A percentile compares a stretch with the other conserved stretches of the same genome.
Conservation (phyloP, 257 asterid species). For the Prunella vulgaris region DNA sequence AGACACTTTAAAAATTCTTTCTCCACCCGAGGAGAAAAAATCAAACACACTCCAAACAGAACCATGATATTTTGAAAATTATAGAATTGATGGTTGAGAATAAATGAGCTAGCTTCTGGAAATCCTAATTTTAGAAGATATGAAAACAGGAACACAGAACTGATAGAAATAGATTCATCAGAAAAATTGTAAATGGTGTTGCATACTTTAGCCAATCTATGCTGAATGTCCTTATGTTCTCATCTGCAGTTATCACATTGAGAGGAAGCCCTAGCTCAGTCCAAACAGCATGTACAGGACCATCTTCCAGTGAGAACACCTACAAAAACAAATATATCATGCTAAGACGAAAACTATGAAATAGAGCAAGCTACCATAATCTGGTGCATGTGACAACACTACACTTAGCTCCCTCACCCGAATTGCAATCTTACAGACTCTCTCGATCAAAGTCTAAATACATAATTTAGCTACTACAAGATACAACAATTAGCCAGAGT, state of each 20-base stretch:
- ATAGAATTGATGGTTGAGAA: not conserved
- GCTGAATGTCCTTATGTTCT: slow-evolving; percentile 34
- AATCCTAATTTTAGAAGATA: not conserved
- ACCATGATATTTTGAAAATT: not conserved
- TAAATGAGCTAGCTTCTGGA: not conserved
- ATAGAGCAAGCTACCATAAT: not conserved
- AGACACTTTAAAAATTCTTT: not conserved
- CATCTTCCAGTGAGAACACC: slow-evolving; percentile 72
- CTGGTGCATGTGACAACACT: not conserved
- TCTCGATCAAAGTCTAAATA: not conserved
- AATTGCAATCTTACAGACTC: not conserved
- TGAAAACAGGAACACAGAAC: not conserved
- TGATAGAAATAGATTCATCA: slow-evolving; percentile 5
- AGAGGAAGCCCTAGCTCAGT: slow-evolving; percentile 47
- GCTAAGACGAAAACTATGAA: not conserved
- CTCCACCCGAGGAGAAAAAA: not conserved
- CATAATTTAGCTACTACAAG: not conserved
- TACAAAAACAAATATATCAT: slow-evolving; percentile 30
- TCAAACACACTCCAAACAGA: not conserved
- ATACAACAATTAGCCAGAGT: not conserved
- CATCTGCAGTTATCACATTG: slow-evolving; percentile 41
- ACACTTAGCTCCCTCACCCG: not conserved
- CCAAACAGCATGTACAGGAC: slow-evolving; percentile 63
- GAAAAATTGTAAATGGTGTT: slow-evolving; percentile 8
- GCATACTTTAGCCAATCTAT: slow-evolving; percentile 90